Evolutionary conservation across 2,329 filamentous ascomycete genomes (phyloP).

Genomic region (Penicillium sp.): DNA sequence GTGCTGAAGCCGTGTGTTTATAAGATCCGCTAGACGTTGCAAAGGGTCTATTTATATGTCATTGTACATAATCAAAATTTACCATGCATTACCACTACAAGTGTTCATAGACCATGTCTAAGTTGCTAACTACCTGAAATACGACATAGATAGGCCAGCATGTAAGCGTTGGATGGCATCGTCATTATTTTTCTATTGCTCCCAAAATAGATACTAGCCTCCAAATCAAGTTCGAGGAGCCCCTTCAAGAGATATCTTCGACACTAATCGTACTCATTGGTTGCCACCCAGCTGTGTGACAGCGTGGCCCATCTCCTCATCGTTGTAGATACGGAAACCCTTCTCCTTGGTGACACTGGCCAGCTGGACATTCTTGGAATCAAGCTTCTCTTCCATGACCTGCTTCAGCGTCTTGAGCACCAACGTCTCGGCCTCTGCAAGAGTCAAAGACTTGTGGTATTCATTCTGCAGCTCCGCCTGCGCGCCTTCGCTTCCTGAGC

Average conservation of each 20-base stretch:
- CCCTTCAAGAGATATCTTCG: slow-evolving; percentile 14
- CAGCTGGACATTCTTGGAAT: slow-evolving; percentile 97
- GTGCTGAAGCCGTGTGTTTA: slow-evolving; percentile 96
- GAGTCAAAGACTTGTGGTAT: slow-evolving; percentile 95
- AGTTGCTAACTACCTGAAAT: not conserved
- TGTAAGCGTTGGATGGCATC: slow-evolving; percentile 25
- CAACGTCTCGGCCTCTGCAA: slow-evolving; percentile 88
- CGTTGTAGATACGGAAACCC: slow-evolving; percentile 97
- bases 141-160: not conserved
- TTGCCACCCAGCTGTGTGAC: slow-evolving; percentile 66
- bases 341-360: slow-evolving; percentile 97
- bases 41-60: not conserved
- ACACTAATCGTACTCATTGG: slow-evolving; percentile 33
- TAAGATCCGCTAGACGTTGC: slow-evolving; percentile 68
- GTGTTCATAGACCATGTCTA: not conserved
- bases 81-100: not conserved
- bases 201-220: slow-evolving; percentile 21
- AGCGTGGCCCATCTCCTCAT: slow-evolving; percentile 93
- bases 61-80: slow-evolving; percentile 1
- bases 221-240: slow-evolving; percentile 14
- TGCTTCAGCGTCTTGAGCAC: slow-evolving; percentile 98
- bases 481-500: slow-evolving; percentile 93
- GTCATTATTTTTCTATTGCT: slow-evolving; percentile 33
- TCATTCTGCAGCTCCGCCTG: slow-evolving; percentile 98
- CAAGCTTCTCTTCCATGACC: slow-evolving; percentile 99